Percentiles rank a stretch among this genome's conserved stretches.
These are phyloP conservation scores for Helicocarpus griseus DNA, from an alignment of 2,329 filamentous ascomycete genomes.

Conservation along the genomic window DNA sequence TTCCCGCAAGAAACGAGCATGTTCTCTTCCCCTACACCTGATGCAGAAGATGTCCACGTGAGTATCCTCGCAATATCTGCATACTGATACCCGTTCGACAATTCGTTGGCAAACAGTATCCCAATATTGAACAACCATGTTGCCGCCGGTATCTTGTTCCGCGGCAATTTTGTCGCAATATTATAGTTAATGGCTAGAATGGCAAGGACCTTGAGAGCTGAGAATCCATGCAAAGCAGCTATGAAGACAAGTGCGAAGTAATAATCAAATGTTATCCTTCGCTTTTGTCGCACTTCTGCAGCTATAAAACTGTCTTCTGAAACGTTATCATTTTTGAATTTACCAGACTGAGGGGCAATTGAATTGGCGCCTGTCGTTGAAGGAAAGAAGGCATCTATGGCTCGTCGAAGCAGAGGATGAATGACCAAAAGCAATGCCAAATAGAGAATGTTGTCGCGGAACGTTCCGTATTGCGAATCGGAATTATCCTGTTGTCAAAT, in stretches of 20 bases:
- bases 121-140: constrained; percentile 89
- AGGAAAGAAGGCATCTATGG: constrained; percentile 53
- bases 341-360: constrained; percentile 11
- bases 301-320: constrained; percentile 23
- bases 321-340: constrained; percentile 19
- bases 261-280: constrained; percentile 73
- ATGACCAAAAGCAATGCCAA: constrained; percentile 62
- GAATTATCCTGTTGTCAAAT: constrained; percentile 62
- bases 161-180: constrained; percentile 63
- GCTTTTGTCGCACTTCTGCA: constrained; percentile 52
- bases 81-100: constrained; percentile 68
- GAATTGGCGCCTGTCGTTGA: constrained; percentile 24
- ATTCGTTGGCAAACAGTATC: constrained; percentile 81
- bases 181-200: constrained; percentile 78
- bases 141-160: constrained; percentile 57
- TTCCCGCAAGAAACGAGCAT: constrained; percentile 51
- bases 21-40: constrained; percentile 30
- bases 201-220: constrained; percentile 66
- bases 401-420: constrained; percentile 67
- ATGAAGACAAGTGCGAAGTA: constrained; percentile 73
- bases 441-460: constrained; percentile 77
- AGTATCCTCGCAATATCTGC: constrained; percentile 50
- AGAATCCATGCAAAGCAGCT: constrained; percentile 71
- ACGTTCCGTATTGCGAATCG: constrained; percentile 76
- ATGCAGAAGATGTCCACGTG: constrained; percentile 26